These are phyloP conservation scores for Phytophthora quininea DNA, from an alignment of 352 stramenopile genomes.

Conservation along the genomic window DNA sequence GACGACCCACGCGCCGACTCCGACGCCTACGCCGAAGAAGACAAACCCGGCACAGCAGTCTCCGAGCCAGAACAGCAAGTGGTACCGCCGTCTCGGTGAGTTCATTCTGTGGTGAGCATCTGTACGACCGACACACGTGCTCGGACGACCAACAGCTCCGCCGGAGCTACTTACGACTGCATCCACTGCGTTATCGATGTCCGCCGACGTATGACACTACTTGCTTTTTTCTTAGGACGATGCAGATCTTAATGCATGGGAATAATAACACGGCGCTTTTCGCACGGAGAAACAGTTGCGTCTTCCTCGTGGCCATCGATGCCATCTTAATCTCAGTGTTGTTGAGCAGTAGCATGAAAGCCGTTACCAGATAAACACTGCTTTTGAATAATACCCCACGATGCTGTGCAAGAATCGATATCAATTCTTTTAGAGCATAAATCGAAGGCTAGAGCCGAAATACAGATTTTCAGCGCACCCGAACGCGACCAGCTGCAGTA, in stretches of 20 bases:
- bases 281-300: background rate
- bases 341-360: no score
- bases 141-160: background rate
- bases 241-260: slow-evolving; percentile 14
- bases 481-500: no score
- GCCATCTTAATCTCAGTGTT: no score
- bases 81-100: slow-evolving; percentile 28
- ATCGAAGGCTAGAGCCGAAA: no score
- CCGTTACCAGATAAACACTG: no score
- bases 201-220: slow-evolving; percentile 2
- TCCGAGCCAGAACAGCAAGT: slow-evolving; percentile 18
- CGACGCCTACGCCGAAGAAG: slow-evolving; percentile 20
- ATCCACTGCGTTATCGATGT: slow-evolving; percentile 33
- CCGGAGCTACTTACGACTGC: slow-evolving; percentile 5
- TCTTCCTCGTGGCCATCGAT: no score
- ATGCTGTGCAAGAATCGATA: no score
- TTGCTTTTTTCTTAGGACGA: slow-evolving; percentile 11
- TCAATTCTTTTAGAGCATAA: no score
- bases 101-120: slow-evolving; percentile 26
- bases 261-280: slow-evolving; percentile 12
- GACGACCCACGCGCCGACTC: background rate
- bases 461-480: no score
- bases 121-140: background rate
- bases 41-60: slow-evolving; percentile 23
- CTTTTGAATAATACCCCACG: no score